Percentiles rank a stretch among this genome's conserved stretches.
Conservation (phyloP, 1,139 yeast genomes). For the Pichia sp. region DNA sequence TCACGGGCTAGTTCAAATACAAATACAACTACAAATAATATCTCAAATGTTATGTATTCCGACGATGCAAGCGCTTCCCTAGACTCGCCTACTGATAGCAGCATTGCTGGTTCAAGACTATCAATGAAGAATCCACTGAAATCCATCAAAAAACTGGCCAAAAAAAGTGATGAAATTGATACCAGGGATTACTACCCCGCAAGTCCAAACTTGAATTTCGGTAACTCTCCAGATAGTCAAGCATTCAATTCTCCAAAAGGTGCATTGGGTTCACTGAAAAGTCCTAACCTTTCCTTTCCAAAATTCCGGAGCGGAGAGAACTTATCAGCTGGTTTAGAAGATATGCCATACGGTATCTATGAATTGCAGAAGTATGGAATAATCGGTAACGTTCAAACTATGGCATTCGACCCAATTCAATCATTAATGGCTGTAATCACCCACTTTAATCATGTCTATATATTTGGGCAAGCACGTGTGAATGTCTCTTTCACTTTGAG, state of each 20-base stretch:
- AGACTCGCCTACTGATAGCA: not conserved
- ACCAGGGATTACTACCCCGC: slow-evolving; percentile 21
- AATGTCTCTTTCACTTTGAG: slow-evolving; percentile 61
- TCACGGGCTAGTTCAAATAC: slow-evolving; percentile 1
- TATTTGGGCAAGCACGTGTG: slow-evolving; percentile 81
- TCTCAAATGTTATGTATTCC: not conserved
- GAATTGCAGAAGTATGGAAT: slow-evolving; percentile 53
- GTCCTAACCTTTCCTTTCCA: slow-evolving; percentile 18
- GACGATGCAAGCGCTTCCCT: not conserved
- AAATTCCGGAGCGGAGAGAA: slow-evolving; percentile 26
- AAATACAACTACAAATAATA: not conserved
- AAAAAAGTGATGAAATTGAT: slow-evolving; percentile 15
- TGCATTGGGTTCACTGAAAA: slow-evolving; percentile 9
- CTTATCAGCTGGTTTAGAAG: slow-evolving; percentile 37
- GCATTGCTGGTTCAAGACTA: not conserved
- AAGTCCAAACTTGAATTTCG: slow-evolving; percentile 20
- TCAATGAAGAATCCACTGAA: slow-evolving; percentile 15
- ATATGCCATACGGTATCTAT: slow-evolving; percentile 38
- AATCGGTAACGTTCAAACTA: slow-evolving; percentile 53
- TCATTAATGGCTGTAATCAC: slow-evolving; percentile 81
- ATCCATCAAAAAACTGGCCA: slow-evolving; percentile 16
- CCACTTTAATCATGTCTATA: slow-evolving; percentile 61
- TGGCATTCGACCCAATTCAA: slow-evolving; percentile 86
- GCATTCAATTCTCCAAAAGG: not conserved
- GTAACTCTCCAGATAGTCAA: slow-evolving; percentile 7